phyloP scores from a whole-genome alignment of 2,329 filamentous ascomycete species.

The Colletotrichum navitas region DNA sequence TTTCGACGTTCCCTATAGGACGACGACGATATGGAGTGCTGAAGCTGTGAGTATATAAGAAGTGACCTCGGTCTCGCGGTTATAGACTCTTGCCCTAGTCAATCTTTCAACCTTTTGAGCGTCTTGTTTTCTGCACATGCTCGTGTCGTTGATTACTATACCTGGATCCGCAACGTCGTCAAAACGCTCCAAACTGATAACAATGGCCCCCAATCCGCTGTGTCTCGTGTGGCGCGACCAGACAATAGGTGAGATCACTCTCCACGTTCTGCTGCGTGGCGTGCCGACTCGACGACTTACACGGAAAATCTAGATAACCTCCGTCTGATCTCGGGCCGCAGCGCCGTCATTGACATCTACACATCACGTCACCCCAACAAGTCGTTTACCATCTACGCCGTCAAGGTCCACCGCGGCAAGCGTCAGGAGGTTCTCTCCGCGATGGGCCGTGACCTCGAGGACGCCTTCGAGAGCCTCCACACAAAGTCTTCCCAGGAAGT shows the following conservation, averaged over 20 bases:
- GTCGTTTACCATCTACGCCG: constrained; percentile 71
- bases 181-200: not conserved
- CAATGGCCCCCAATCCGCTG: constrained; percentile 34
- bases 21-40: not conserved
- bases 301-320: constrained; percentile 22
- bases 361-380: constrained; percentile 36
- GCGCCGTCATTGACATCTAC: constrained; percentile 34
- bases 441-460: constrained; percentile 46
- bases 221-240: constrained; percentile 38
- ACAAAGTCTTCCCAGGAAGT: constrained; percentile 54
- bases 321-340: constrained; percentile 33
- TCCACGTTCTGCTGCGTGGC: not conserved
- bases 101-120: not conserved
- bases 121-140: constrained; percentile 24
- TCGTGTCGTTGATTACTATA: constrained; percentile 10
- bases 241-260: constrained; percentile 27
- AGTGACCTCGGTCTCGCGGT: not conserved
- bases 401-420: constrained; percentile 84
- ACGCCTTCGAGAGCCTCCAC: constrained; percentile 55
- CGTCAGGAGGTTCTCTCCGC: constrained; percentile 62
- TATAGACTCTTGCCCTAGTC: not conserved
- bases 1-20: not conserved
- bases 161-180: constrained; percentile 2
- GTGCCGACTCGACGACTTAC: constrained; percentile 7
- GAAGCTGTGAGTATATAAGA: constrained; percentile 26